phyloP scores from a whole-genome alignment of 1,284 basidiomycete genomes.

The Pyrrhoderma lamaoense region DNA sequence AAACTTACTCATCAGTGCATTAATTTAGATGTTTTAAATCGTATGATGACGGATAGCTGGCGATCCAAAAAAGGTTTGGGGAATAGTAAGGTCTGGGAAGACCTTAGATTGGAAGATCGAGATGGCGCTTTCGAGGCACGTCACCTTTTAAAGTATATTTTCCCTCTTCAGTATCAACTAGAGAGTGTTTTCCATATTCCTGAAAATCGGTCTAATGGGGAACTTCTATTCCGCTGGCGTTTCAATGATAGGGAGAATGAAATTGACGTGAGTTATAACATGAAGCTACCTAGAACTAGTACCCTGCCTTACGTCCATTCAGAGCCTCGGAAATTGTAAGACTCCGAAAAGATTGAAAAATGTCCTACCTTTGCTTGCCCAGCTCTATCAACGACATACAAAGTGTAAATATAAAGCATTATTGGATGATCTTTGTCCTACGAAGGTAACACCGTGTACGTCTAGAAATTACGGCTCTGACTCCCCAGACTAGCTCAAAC shows the following conservation, averaged over 20 bases:
- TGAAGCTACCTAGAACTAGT: not conserved
- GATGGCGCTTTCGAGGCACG: constrained; percentile 31
- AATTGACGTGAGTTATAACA: constrained; percentile 47
- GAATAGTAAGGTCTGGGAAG: not conserved
- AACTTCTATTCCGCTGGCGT: constrained; percentile 25
- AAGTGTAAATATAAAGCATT: constrained; percentile 66
- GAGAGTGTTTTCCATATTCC: constrained; percentile 44
- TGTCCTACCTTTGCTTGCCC: constrained; percentile 47
- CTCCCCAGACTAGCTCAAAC: constrained; percentile 4
- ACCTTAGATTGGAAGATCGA: constrained; percentile 10
- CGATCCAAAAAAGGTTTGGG: constrained; percentile 6
- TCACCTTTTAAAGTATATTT: constrained; percentile 75
- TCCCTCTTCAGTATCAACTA: constrained; percentile 71
- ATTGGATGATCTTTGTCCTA: constrained; percentile 63
- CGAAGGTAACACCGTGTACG: constrained; percentile 43
- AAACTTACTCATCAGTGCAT: not conserved
- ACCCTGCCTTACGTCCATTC: constrained; percentile 7
- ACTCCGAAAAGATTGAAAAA: constrained; percentile 69
- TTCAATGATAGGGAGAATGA: constrained; percentile 62
- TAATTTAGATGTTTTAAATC: constrained; percentile 58
- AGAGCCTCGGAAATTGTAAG: constrained; percentile 45
- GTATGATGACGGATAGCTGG: constrained; percentile 25
- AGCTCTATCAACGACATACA: constrained; percentile 59
- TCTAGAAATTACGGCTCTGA: not conserved
- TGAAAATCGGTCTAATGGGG: constrained; percentile 17